Evolutionary conservation across 2,329 filamentous ascomycete species (phyloP), one percentile per base, ranked within the genome.

Genomic region (Fulvia fulva): DNA sequence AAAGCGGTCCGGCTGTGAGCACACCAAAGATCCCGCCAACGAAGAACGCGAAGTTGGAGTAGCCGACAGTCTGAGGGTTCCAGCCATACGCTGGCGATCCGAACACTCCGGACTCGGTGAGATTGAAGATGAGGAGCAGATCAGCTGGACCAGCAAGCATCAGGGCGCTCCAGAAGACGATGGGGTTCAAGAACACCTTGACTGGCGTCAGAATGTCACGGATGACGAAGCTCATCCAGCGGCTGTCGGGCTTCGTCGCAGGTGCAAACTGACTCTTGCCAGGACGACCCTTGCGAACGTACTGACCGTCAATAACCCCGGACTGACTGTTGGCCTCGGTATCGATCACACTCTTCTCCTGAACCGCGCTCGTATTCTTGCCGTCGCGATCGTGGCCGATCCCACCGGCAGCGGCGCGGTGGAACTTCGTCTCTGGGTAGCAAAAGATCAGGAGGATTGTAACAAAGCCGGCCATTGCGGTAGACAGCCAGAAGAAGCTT

Each of bases 1-100:
- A 84, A 46, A 82, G 80, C 0, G 80, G 78, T 11, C 85, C 78
- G 14, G 81, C 81, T 0, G 82, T 79, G 12, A 71, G 60, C 1
- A 80, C 69, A 2, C 78, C 77, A 30, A 80, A 59, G 26, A 76
- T 55, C 25, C 68, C 75, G 12, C 78, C 78, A 2, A 75, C 68
- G 30, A 78, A 67, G 49, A 79, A 71, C 6, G 76, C 74, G 55
- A 80, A 79, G 63, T 82, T 82, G 26, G 77, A 77, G 56, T 81
- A 80, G 1, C 80, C 80, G 30, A 81, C 77, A 30, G 74, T 67
- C 9, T 71, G 67, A 1, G 78, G 70, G 5, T 57, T 72, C 71
- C 80, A 80, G 30, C 69, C 65, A 62, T 81, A 82, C 0, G 79
- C 64, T 14, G 68, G 68, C 26, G 64, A 67, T 34, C 62, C 72